phyloP scores from a whole-genome alignment of 2,329 filamentous ascomycete species.

The Aspergillus fumigatus region DNA sequence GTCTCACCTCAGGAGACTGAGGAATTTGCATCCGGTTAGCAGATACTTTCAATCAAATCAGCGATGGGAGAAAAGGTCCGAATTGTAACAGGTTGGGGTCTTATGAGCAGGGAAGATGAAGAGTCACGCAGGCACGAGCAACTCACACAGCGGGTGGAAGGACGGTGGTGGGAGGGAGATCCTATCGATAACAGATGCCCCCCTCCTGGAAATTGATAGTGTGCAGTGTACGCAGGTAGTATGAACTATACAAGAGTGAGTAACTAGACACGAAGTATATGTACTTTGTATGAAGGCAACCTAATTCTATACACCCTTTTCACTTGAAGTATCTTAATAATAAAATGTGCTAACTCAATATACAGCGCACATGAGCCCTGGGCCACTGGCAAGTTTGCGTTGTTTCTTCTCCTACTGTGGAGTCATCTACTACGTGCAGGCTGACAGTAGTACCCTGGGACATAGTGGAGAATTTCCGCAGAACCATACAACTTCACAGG shows the following conservation, averaged over 20 bases:
- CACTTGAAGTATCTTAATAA: not conserved
- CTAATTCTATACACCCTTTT: not conserved
- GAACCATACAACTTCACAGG: not conserved
- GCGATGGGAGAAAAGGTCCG: conserved; percentile 3
- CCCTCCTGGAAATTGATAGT: conserved; percentile 20
- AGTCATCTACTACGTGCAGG: not conserved
- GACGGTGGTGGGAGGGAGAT: conserved; percentile 9
- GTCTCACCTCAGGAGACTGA: not conserved
- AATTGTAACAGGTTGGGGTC: conserved; percentile 3
- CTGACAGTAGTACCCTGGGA: not conserved
- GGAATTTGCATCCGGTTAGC: not conserved
- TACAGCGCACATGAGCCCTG: not conserved
- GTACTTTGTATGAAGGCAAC: not conserved
- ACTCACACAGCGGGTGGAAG: conserved; percentile 12
- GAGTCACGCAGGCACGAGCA: conserved; percentile 28
- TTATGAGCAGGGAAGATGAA: not conserved
- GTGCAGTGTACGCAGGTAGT: not conserved
- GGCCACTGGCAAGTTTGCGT: not conserved
- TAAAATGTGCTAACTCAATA: not conserved
- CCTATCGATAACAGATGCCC: conserved; percentile 30
- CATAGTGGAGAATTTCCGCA: not conserved
- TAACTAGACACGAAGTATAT: not conserved
- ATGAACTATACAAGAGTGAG: not conserved
- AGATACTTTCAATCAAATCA: conserved; percentile 3
- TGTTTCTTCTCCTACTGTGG: not conserved